Evolutionary conservation across 179 eudicot genomes (phyloP).

Genomic region (Actinidia arguta): DNA sequence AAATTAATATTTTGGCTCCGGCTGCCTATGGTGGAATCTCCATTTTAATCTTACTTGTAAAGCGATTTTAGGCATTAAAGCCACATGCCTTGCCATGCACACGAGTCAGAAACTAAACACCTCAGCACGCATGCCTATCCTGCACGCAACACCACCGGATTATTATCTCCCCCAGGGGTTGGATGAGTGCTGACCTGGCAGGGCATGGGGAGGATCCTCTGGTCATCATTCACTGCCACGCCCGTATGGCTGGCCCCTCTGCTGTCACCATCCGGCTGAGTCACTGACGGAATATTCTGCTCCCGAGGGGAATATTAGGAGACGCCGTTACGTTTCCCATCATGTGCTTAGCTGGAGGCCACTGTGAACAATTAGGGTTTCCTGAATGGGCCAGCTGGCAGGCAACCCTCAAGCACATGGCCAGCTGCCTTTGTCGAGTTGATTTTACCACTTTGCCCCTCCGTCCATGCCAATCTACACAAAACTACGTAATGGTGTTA

Average conservation of each 20-base stretch:
- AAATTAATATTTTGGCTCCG: no score
- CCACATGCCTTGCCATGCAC: no score
- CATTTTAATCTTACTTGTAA: no score
- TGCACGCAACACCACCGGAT: neutral
- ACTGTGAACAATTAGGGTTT: neutral
- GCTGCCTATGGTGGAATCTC: no score
- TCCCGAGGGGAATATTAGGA: neutral
- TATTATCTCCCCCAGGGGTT: neutral
- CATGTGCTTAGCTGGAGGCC: slow-evolving; percentile 18
- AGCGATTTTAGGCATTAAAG: no score
- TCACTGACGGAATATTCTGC: neutral
- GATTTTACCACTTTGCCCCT: neutral
- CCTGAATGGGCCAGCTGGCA: slow-evolving; percentile 15
- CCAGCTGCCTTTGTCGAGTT: neutral
- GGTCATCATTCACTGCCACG: slow-evolving; percentile 10
- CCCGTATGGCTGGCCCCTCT: neutral
- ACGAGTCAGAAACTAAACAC: no score
- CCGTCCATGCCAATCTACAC: neutral
- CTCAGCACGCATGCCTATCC: neutral
- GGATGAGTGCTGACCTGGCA: neutral
- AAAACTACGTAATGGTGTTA: no score
- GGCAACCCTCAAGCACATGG: slow-evolving; percentile 6
- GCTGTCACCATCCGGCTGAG: neutral
- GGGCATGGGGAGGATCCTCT: neutral
- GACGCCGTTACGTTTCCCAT: slow-evolving; percentile 5